Evolutionary conservation across 106 monocot genomes (phyloP).

Genomic region (Ottelia alismoides): DNA sequence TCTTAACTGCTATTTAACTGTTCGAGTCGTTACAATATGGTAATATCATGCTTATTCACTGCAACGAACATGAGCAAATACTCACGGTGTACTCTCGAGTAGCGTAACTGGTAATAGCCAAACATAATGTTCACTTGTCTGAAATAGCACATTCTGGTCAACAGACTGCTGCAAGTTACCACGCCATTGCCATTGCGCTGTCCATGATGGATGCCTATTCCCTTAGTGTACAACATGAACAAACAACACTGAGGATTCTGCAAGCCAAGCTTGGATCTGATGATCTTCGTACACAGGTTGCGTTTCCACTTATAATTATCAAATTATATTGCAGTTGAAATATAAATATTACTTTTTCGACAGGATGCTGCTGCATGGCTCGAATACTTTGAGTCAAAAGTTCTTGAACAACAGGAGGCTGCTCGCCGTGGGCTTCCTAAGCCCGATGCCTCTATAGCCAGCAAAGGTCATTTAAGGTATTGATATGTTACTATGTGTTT

Average conservation of each 20-base stretch:
- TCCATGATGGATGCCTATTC: constrained; percentile 93
- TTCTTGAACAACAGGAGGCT: constrained; percentile 90
- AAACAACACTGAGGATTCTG: constrained; percentile 76
- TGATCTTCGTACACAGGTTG: constrained; percentile 88
- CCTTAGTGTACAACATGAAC: constrained; percentile 76
- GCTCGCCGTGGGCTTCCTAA: constrained; percentile 80
- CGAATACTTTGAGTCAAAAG: constrained; percentile 95
- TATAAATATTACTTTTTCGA: constrained; percentile 1
- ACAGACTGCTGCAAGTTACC: constrained; percentile 96
- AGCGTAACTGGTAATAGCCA: background rate
- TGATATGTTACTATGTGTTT: background rate
- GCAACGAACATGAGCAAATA: no score
- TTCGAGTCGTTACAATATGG: background rate
- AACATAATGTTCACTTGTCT: background rate
- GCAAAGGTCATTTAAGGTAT: constrained; percentile 98
- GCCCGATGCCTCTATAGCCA: constrained; percentile 92
- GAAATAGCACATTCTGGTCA: no score
- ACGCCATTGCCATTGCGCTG: constrained; percentile 85
- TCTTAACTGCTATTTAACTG: background rate
- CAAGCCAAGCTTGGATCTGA: constrained; percentile 60
- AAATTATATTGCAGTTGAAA: background rate
- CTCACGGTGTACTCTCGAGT: no score
- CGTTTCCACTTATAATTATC: background rate
- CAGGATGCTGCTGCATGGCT: constrained; percentile 98
- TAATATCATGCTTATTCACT: background rate